Base-by-base conservation (phyloP, 1,284 basidiomycete species). In the Phlebopus sp. region DNA sequence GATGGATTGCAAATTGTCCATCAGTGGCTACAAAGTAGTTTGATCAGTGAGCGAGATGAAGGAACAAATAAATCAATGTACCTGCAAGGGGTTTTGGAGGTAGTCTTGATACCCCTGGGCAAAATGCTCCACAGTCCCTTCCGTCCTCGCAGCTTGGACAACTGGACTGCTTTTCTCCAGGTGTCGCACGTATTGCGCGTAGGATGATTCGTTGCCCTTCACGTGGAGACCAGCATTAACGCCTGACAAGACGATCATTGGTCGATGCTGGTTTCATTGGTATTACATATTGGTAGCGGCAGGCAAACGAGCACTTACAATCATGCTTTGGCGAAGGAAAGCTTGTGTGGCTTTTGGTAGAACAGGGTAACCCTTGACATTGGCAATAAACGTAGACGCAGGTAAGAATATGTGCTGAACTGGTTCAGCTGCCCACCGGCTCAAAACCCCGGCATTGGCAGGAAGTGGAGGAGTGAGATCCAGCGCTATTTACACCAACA, bases 321-420 rank as follows among this genome's bases (percentile, higher is more conserved):
- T 87, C 78, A 93, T 88, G 69, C 89, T 84, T 54, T 91, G 84
- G 51, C 88, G 84, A 44, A 97, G 78, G 70, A 97, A 97, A 0
- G 78, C 78, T 60, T 97, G 95, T 4, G 90, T 88, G 13, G 84
- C 84, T 71, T 98, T 99, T 15, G 90, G 90, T 13, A 99, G 78
- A 1, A 99, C 97, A 0, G 97, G 97, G 66, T 97, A 99, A 3
- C 94, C 96, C 69, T 97, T 97, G 29, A 86, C 82, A 67, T 99
- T 99, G 10, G 93, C 86, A 55, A 99, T 94, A 68, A 98, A 99
- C 9, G 90, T 81, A 4, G 85, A 82, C 2, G 92, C 85, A 3
- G 97, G 95, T 1, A 99, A 73, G 70, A 91, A 92, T 47, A 99
- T 78, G 61, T 92, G 81, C 40, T 84, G 80, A 5, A 96, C 84